These are phyloP conservation scores for Ascoidea tarda DNA, from an alignment of 805 yeast genomes.

Conservation along the genomic window DNA sequence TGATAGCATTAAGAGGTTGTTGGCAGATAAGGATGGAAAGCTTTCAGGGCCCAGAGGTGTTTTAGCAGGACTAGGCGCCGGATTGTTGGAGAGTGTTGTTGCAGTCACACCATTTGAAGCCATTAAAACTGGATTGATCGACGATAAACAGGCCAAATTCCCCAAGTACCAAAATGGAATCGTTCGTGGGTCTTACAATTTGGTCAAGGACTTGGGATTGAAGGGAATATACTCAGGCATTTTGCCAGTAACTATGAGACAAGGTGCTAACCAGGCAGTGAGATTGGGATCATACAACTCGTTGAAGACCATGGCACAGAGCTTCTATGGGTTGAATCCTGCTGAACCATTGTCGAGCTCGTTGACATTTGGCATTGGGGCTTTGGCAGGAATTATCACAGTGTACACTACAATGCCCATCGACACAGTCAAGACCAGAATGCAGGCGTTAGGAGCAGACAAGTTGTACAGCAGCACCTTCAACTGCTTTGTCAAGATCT, in stretches of 20 bases:
- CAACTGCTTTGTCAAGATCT: constrained; percentile 70
- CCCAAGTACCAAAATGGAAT: constrained; percentile 62
- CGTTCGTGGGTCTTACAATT: constrained; percentile 39
- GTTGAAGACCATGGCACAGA: constrained; percentile 67
- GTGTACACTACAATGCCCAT: constrained; percentile 93
- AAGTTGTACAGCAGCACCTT: constrained; percentile 58
- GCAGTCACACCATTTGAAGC: constrained; percentile 98
- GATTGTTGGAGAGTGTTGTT: constrained; percentile 75
- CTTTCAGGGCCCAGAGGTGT: constrained; percentile 85
- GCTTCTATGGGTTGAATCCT: constrained; percentile 50
- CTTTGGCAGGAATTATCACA: constrained; percentile 79
- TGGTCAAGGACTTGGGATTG: constrained; percentile 67
- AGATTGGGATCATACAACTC: constrained; percentile 87
- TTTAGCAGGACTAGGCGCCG: constrained; percentile 96
- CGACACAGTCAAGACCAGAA: constrained; percentile 90
- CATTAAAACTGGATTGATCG: constrained; percentile 89
- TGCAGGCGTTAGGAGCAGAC: constrained; percentile 83
- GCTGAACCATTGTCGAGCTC: constrained; percentile 62
- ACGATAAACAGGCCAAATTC: constrained; percentile 64
- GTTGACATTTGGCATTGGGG: constrained; percentile 79
- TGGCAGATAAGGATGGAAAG: constrained; percentile 77
- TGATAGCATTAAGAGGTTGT: constrained; percentile 65
- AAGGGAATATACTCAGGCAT: constrained; percentile 80
- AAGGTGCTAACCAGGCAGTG: constrained; percentile 92
- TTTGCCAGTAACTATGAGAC: constrained; percentile 87